phyloP scores from a whole-genome alignment of 2,329 filamentous ascomycete genomes.

The Neonectria sp. region DNA sequence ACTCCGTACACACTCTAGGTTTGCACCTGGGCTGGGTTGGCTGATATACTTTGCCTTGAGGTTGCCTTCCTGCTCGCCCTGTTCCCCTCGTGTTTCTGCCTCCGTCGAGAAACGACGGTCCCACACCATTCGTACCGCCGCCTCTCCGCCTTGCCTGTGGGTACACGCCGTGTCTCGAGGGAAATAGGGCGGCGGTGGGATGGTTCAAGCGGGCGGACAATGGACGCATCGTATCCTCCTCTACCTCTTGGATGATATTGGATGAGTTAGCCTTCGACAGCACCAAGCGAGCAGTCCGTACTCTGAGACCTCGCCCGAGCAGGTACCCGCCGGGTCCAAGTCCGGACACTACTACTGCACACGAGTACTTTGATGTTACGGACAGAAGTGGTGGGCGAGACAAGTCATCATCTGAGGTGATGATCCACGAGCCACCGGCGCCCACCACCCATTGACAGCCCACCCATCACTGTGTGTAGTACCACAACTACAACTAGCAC shows the following conservation, averaged over 20 bases:
- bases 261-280: slow-evolving; percentile 12
- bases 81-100: background rate
- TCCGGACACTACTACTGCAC: background rate
- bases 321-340: slow-evolving; percentile 6
- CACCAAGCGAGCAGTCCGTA: slow-evolving; percentile 5
- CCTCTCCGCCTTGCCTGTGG: slow-evolving; percentile 3
- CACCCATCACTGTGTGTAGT: slow-evolving; percentile 32
- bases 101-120: background rate
- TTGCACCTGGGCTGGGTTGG: slow-evolving; percentile 3
- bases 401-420: slow-evolving; percentile 36
- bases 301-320: slow-evolving; percentile 15
- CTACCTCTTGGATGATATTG: background rate
- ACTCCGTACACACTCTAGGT: background rate
- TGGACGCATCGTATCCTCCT: background rate
- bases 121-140: background rate
- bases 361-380: slow-evolving; percentile 18
- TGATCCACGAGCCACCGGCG: slow-evolving; percentile 32
- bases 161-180: slow-evolving; percentile 10
- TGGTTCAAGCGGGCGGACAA: slow-evolving; percentile 3
- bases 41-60: slow-evolving; percentile 11
- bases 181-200: slow-evolving; percentile 6
- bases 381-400: slow-evolving; percentile 23
- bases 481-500: slow-evolving; percentile 29
- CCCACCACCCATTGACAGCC: slow-evolving; percentile 33
- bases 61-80: background rate